Conservation (phyloP, 2,329 filamentous ascomycete species). For the Orbilia javanica region DNA sequence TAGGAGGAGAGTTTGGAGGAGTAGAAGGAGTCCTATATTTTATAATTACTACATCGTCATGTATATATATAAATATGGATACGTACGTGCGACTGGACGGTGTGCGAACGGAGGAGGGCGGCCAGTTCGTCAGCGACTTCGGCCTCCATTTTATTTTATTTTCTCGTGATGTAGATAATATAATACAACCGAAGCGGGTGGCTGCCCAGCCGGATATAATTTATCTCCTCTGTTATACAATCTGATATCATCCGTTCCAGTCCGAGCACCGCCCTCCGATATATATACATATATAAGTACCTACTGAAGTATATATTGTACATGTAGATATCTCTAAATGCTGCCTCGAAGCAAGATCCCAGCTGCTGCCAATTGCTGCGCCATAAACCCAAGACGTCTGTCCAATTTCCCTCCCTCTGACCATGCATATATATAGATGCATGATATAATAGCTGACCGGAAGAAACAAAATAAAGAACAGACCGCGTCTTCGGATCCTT, state of each 20-base stretch:
- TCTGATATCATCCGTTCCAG: background rate
- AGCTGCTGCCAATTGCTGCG: constrained; percentile 39
- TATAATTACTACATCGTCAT: background rate
- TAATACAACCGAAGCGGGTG: too few species aligned
- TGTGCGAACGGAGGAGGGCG: constrained; percentile 41
- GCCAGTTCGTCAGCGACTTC: constrained; percentile 54
- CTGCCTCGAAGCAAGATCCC: constrained; percentile 4
- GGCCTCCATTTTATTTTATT: background rate
- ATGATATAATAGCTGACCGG: too few species aligned
- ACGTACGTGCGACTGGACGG: constrained; percentile 44
- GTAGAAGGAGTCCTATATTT: constrained; percentile 40
- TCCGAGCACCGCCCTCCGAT: background rate
- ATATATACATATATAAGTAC: background rate
- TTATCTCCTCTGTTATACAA: too few species aligned
- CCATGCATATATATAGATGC: too few species aligned
- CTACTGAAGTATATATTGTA: too few species aligned
- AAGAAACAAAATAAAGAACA: too few species aligned
- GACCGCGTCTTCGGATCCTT: background rate
- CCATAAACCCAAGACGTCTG: constrained; percentile 35
- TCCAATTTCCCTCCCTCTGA: constrained; percentile 6
- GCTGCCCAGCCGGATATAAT: constrained; percentile 6
- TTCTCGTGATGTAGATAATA: background rate
- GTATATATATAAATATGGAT: background rate
- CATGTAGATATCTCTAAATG: too few species aligned
- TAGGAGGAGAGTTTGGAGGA: constrained; percentile 22